These are phyloP conservation scores for Cladochytrium tenue DNA, from an alignment of 371 early-diverging fungal genomes.

Conservation along the genomic window DNA sequence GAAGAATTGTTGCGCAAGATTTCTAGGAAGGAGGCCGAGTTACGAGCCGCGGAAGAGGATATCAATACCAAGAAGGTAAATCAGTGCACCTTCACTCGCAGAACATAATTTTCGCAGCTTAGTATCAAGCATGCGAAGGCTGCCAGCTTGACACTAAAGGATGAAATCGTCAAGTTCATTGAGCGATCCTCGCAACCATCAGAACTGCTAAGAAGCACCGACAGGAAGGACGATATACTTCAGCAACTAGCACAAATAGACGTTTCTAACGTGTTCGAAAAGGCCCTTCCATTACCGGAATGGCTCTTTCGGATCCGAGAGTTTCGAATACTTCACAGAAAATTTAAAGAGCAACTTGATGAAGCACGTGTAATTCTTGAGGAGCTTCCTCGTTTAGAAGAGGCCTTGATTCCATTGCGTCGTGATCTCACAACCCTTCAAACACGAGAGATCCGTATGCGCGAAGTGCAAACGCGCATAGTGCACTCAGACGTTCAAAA, in stretches of 20 bases:
- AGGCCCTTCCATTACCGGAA: neutral
- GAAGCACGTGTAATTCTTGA: constrained; percentile 5
- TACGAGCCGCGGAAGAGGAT: constrained; percentile 10
- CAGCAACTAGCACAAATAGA: constrained; percentile 3
- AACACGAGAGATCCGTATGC: constrained; percentile 7
- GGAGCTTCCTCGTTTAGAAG: constrained; percentile 22
- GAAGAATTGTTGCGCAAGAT: neutral
- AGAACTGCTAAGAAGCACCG: too few species aligned
- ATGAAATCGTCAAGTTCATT: too few species aligned
- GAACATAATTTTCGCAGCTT: neutral
- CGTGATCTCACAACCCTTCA: constrained; percentile 23
- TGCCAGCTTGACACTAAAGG: constrained; percentile 5
- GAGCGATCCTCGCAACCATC: too few species aligned
- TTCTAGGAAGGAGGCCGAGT: constrained; percentile 5
- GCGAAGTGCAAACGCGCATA: constrained; percentile 8
- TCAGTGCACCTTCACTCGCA: neutral
- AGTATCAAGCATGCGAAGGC: constrained; percentile 4
- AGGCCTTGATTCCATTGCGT: constrained; percentile 15
- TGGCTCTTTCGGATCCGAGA: constrained; percentile 7
- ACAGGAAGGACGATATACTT: too few species aligned
- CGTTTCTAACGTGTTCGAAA: neutral
- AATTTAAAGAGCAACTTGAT: constrained; percentile 6
- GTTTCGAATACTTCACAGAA: constrained; percentile 11
- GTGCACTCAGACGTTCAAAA: constrained; percentile 18
- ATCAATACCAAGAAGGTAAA: constrained; percentile 5